Evolutionary conservation across 345 rosid genomes (phyloP).

Genomic region (Lepidium didymum): DNA sequence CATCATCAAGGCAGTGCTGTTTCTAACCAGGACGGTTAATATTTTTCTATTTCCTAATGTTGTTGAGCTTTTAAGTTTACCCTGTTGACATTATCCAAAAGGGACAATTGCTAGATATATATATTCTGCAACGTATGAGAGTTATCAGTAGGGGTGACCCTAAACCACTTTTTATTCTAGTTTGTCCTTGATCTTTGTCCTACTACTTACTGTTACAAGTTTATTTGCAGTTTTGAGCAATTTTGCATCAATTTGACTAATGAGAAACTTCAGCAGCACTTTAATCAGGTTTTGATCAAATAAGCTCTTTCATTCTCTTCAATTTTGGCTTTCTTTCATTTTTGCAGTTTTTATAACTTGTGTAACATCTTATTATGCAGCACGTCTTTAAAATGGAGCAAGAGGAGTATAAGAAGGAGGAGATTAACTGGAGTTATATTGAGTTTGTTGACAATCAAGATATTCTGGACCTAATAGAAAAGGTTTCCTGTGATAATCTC

Average conservation of each 20-base stretch:
- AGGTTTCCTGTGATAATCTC: slow-evolving; percentile 42
- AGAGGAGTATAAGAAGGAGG: slow-evolving; percentile 96
- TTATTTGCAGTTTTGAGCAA: slow-evolving; percentile 89
- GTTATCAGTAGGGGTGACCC: not conserved
- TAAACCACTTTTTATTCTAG: not conserved
- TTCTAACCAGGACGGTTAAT: not conserved
- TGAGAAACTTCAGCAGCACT: slow-evolving; percentile 98
- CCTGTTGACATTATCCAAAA: not conserved
- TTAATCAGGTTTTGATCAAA: slow-evolving; percentile 74
- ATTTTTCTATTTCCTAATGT: not conserved
- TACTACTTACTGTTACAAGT: slow-evolving; percentile 18
- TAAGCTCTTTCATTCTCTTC: not conserved
- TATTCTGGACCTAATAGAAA: slow-evolving; percentile 90
- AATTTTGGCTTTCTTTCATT: not conserved
- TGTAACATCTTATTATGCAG: slow-evolving; percentile 39
- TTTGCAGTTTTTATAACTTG: slow-evolving; percentile 17
- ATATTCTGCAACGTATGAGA: not conserved
- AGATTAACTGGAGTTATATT: slow-evolving; percentile 96
- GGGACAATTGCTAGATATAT: not conserved
- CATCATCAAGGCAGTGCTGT: slow-evolving; percentile 16
- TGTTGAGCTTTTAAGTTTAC: slow-evolving; percentile 6
- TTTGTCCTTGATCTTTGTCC: not conserved
- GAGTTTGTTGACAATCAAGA: slow-evolving; percentile 98
- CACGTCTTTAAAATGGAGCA: slow-evolving; percentile 99
- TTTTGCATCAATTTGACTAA: slow-evolving; percentile 99